Evolutionary conservation across 495 filamentous ascomycete genomes (phyloP), one percentile per base, ranked within the genome.

Genomic region (Daldinia caldariorum): DNA sequence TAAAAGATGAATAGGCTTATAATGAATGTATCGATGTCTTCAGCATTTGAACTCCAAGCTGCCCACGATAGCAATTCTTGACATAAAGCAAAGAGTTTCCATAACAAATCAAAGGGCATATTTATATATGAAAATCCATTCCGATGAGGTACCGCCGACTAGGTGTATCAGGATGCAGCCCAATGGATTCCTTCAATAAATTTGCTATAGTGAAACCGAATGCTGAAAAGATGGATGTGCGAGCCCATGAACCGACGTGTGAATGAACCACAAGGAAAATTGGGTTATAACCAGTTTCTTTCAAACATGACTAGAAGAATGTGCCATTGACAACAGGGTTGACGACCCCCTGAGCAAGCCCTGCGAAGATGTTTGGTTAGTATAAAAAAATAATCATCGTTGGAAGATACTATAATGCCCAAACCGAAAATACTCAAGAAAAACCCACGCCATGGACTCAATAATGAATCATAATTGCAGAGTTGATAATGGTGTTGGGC

Each of bases 1-100:
- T 0, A 22, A 6, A 34, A 37, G 2, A 22, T 5, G 8, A 34
- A 16, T 12, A 45, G 13, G 6, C 37, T 18, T 20, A n/a, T 31
- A n/a, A 10, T 37, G 20, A 32, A 35, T 26, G 41, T 54, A 22
- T 22, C 6, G 18, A 9, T 63, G 12, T 67, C 58, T 69, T 63
- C 58, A 69, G 66, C 71, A 70, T 58, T 61, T 66, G 63, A 61
- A 62, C 61, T 58, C 61, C 37, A 41, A 8, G 18, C 32, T 2
- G 20, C 20, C 10, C 26, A 26, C 26, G 3, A 26, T 22, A 12
- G 6, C 1, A 7, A n/a, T 29, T 5, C 0, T 14, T 51, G 8
- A 14, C 3, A 14, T 16, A 32, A 29, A 16, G 12, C 13, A 9
- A 14, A 7, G 16, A 20, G 9, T 47, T 22, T 12, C 18, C 43